Evolutionary conservation across 139 green algal species (phyloP).

Genomic region (Diplosphaera chodatii): DNA sequence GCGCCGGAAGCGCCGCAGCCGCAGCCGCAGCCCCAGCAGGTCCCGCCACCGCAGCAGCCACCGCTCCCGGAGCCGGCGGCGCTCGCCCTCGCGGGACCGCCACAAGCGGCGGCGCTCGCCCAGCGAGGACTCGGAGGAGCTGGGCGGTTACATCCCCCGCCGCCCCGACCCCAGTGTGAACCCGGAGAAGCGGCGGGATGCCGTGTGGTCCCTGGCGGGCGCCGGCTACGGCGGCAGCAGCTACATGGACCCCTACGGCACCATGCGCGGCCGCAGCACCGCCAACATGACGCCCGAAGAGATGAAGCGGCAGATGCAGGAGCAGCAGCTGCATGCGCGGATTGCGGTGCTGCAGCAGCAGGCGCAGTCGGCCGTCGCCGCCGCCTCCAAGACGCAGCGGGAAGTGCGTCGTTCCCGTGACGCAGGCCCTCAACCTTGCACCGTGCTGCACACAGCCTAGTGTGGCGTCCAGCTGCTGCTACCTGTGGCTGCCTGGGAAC

Average conservation of each 20-base stretch:
- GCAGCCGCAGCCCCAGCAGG: neutral
- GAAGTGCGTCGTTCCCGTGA: constrained; percentile 37
- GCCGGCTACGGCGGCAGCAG: constrained; percentile 19
- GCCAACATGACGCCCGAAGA: constrained; percentile 25
- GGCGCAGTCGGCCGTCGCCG: constrained; percentile 51
- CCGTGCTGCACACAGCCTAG: neutral
- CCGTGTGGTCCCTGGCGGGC: neutral
- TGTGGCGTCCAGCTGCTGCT: no score
- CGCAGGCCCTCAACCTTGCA: neutral
- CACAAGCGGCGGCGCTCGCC: constrained; percentile 7
- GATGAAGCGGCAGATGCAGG: constrained; percentile 55
- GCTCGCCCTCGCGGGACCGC: constrained; percentile 1
- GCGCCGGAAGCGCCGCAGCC: neutral
- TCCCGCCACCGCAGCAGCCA: neutral
- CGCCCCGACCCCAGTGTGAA: constrained; percentile 4
- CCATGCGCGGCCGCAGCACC: constrained; percentile 12
- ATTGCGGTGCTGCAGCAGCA: constrained; percentile 78
- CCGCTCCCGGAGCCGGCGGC: neutral
- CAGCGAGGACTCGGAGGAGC: constrained; percentile 21
- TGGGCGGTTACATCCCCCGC: constrained; percentile 44
- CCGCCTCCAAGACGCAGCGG: constrained; percentile 67
- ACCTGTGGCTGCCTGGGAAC: no score
- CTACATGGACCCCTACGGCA: constrained; percentile 24
- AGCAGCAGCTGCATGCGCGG: constrained; percentile 73
- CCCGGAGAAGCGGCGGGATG: neutral